Percentiles rank a stretch among this genome's conserved stretches.
phyloP scores from a whole-genome alignment of 306 rosid species.

The Senna tora region DNA sequence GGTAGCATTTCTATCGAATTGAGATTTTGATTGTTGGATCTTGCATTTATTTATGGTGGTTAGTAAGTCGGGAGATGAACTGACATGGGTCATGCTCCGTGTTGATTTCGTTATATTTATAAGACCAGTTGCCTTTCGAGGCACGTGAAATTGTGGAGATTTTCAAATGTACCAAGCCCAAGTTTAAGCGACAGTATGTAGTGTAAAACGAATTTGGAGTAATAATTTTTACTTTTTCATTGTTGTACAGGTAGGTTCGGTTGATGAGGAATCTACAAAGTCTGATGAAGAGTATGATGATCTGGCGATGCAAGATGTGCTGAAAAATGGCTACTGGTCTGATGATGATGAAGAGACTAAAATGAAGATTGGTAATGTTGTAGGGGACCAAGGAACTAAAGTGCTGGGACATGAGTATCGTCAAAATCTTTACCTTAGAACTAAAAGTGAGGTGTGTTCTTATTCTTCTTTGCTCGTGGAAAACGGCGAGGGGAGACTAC shows the following conservation, averaged over 20 bases:
- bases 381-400: slow-evolving; percentile 35
- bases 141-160: background rate
- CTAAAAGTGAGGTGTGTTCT: slow-evolving; percentile 54
- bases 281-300: slow-evolving; percentile 97
- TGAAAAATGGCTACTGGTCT: slow-evolving; percentile 61
- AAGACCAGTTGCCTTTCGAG: background rate
- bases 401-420: slow-evolving; percentile 47
- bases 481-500: slow-evolving; percentile 51
- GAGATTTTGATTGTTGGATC: slow-evolving; percentile 4
- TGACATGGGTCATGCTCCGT: background rate
- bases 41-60: background rate
- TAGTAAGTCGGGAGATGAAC: too few species aligned
- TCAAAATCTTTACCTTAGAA: slow-evolving; percentile 58
- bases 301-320: slow-evolving; percentile 75
- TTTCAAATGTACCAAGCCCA: background rate
- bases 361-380: slow-evolving; percentile 38
- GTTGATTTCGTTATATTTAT: background rate
- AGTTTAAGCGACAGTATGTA: background rate
- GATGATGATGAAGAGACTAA: slow-evolving; percentile 56
- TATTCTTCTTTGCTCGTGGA: slow-evolving; percentile 57
- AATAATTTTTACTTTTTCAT: background rate
- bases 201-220: background rate
- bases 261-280: slow-evolving; percentile 92
- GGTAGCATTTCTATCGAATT: background rate
- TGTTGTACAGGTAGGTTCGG: slow-evolving; percentile 75